These are phyloP conservation scores for Aspergillus brasiliensis DNA, from an alignment of 2,329 filamentous ascomycete species.

Conservation along the genomic window DNA sequence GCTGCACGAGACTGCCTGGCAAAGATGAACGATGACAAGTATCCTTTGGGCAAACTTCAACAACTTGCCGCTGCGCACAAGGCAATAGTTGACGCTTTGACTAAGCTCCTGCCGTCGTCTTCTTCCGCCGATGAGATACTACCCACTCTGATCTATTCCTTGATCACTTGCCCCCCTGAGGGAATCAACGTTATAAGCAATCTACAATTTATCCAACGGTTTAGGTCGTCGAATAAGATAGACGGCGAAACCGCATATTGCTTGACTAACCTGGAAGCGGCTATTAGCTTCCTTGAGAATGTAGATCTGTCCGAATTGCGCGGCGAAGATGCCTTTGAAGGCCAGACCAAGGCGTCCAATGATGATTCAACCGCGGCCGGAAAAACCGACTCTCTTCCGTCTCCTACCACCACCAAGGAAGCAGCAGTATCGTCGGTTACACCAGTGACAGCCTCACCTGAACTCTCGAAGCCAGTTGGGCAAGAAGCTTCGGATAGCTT, in stretches of 20 bases:
- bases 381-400: conserved; percentile 28
- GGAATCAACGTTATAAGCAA: conserved; percentile 90
- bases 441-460: conserved; percentile 31
- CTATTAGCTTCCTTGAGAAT: conserved; percentile 90
- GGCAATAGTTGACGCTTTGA: conserved; percentile 85
- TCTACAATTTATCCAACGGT: conserved; percentile 89
- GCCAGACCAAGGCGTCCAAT: conserved; percentile 61
- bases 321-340: conserved; percentile 72
- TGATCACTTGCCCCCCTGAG: conserved; percentile 87
- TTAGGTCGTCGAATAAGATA: conserved; percentile 80
- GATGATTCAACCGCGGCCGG: conserved; percentile 29
- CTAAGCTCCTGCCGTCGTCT: conserved; percentile 65
- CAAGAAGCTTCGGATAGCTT: conserved; percentile 37
- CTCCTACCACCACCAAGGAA: conserved; percentile 21
- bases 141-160: conserved; percentile 91
- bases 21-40: conserved; percentile 82
- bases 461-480: conserved; percentile 30
- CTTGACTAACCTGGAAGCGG: conserved; percentile 91
- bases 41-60: conserved; percentile 87
- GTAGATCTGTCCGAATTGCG: conserved; percentile 89
- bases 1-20: conserved; percentile 71
- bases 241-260: conserved; percentile 96
- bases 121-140: conserved; percentile 97
- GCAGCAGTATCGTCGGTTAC: conserved; percentile 31
- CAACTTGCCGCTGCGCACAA: conserved; percentile 88